Percentiles rank a stretch among this genome's conserved stretches.
Conservation (phyloP, 148 eudicot species). For the Polygonum maritimum region DNA sequence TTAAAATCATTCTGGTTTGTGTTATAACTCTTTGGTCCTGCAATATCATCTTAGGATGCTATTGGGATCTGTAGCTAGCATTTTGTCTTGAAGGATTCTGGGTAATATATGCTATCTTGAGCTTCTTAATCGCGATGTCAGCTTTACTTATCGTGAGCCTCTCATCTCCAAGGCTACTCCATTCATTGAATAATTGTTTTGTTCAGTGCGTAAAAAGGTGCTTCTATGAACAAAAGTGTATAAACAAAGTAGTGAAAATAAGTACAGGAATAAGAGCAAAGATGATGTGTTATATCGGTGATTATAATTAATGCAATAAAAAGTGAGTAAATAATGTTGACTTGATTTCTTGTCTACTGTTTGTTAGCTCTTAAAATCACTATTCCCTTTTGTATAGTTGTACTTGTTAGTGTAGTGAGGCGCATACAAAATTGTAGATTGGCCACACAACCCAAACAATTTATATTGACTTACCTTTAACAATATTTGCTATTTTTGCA, state of each 20-base stretch:
- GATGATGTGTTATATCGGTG: background rate
- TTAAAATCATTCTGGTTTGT: background rate
- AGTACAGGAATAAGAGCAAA: background rate
- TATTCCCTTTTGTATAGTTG: background rate
- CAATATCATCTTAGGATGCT: background rate
- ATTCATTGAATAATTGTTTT: background rate
- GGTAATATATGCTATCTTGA: background rate
- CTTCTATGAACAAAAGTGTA: background rate
- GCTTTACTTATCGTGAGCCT: background rate
- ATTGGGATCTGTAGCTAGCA: background rate
- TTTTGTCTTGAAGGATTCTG: background rate
- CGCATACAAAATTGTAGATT: background rate
- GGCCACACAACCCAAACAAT: background rate
- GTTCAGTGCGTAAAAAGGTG: background rate
- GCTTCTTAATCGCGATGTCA: background rate
- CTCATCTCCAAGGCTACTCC: background rate
- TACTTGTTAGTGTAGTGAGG: background rate
- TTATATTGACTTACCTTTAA: background rate
- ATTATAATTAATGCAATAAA: background rate
- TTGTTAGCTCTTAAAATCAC: background rate
- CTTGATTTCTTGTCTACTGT: background rate
- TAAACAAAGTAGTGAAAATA: background rate
- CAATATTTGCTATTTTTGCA: conserved; percentile 15
- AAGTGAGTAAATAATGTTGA: background rate
- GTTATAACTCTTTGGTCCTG: background rate